Base-by-base conservation (phyloP, 1,284 basidiomycete genomes). In the Hymenochaete sp. region DNA sequence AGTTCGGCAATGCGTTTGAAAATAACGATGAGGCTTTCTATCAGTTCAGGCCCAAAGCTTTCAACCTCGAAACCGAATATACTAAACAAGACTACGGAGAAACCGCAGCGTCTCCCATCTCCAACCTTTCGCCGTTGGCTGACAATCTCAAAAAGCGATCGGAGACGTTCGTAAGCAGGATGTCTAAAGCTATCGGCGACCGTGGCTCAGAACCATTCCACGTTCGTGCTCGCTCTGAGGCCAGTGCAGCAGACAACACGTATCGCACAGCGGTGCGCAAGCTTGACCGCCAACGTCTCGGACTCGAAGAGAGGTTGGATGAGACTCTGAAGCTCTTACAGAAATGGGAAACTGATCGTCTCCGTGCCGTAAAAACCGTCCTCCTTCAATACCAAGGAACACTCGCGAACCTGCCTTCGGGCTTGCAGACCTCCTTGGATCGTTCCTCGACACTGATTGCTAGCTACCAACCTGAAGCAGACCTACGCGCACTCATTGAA, bases 301-400 rank as follows among this genome's bases (percentile, higher is more conserved):
- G 73, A 3, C 73, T 93, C 43, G 91, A 93, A 62, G 88, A 93
- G 59, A 72, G 76, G 42, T 74, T 93, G 43, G 90, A 93, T 58
- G 83, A 88, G 42, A 79, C 77, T 1, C 66, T 93, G 36, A 89
- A 85, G 63, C 60, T 71, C 1, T 70, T 91, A 55, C 89, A 93
- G 62, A 73, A 72, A 52, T 91, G 88, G 87, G 91, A 95, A 64
- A 63, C 72, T 37, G 91, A 93, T 55, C 68, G 91, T 37, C 67
- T 93, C 55, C 67, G 78, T 24, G 85, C 87, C 10, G 76, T 93
- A 49, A 90, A 90, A 69, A 85, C 84, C 2, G 87, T 89, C 2
- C 68, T 93, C 32, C 72, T 83, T 41, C 86, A 92, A 61, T 93
- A 87, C 59, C 85, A 93, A 55, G 79, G 77, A 39, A 84, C 83